Percentiles rank a stretch among this genome's conserved stretches.
These are phyloP conservation scores for Penicillium capsulatum DNA, from an alignment of 2,329 filamentous ascomycete genomes.

Conservation along the genomic window DNA sequence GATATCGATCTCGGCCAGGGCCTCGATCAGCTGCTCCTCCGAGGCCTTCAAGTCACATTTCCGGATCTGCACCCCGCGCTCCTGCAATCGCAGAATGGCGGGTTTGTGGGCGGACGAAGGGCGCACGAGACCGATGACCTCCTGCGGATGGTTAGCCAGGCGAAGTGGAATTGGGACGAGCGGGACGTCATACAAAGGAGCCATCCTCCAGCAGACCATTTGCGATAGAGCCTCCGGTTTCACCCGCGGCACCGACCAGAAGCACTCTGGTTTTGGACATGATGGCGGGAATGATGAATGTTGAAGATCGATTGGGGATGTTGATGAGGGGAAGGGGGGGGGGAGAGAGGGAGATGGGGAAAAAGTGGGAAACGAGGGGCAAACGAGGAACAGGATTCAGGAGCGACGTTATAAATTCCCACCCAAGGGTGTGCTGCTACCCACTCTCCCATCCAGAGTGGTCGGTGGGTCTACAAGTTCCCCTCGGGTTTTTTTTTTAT, in stretches of 20 bases:
- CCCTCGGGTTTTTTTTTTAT: conserved; percentile 10
- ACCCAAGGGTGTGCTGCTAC: conserved; percentile 28
- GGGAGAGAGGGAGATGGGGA: conserved; percentile 1
- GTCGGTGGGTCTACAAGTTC: conserved; percentile 35
- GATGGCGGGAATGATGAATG: conserved; percentile 14
- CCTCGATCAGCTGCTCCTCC: conserved; percentile 41
- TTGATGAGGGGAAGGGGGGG: not conserved
- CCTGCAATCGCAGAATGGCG: conserved; percentile 38
- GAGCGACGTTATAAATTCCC: conserved; percentile 35
- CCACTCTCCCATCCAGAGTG: conserved; percentile 30
- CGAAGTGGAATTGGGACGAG: not conserved
- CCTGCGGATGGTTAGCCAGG: conserved; percentile 29
- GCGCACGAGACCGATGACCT: conserved; percentile 48
- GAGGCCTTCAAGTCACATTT: conserved; percentile 43
- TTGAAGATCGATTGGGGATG: not conserved
- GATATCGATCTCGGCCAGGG: conserved; percentile 44
- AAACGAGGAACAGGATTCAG: conserved; percentile 20
- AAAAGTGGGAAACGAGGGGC: conserved; percentile 4
- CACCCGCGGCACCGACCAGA: conserved; percentile 39
- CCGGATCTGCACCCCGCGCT: conserved; percentile 44
- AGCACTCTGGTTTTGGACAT: conserved; percentile 38
- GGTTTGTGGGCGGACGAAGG: conserved; percentile 48
- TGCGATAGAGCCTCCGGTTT: conserved; percentile 40
- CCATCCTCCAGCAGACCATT: conserved; percentile 34
- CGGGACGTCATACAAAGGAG: conserved; percentile 17